These are phyloP conservation scores for Tetrapisispora phaffii DNA, from an alignment of 805 yeast species.

Conservation along the genomic window DNA sequence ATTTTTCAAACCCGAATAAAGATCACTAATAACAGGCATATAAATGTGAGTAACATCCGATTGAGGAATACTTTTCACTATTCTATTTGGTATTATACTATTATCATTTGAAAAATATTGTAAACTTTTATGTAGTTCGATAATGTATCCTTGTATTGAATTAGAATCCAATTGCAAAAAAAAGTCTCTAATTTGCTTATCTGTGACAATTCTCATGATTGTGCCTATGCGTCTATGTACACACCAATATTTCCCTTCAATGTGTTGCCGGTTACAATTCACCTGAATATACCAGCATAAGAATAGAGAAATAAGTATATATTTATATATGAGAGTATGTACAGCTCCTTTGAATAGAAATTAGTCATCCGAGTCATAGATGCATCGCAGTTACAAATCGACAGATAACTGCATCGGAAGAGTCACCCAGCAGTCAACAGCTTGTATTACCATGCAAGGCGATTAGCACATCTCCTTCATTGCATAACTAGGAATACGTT, in stretches of 20 bases:
- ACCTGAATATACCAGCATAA: not conserved
- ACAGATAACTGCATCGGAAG: too few species aligned
- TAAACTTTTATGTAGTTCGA: conserved; percentile 28
- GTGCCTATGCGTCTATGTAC: too few species aligned
- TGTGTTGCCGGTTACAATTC: too few species aligned
- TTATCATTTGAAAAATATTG: conserved; percentile 35
- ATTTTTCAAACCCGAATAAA: conserved; percentile 49
- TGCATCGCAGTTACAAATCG: too few species aligned
- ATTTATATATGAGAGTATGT: not conserved
- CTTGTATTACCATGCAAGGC: too few species aligned
- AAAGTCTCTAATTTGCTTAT: not conserved
- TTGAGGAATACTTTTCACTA: conserved; percentile 33
- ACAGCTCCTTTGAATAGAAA: not conserved
- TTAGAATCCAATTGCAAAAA: not conserved
- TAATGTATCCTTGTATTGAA: not conserved
- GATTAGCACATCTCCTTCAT: too few species aligned
- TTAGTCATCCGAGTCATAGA: not conserved
- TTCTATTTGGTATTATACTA: conserved; percentile 44
- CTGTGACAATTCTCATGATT: not conserved
- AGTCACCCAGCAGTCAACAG: too few species aligned
- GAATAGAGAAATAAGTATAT: not conserved
- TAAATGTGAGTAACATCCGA: conserved; percentile 36
- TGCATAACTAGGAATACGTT: too few species aligned
- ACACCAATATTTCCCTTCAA: too few species aligned
- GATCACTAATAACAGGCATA: conserved; percentile 54